phyloP scores from a whole-genome alignment of 306 rosid species.

The Gleditsia sinensis region DNA sequence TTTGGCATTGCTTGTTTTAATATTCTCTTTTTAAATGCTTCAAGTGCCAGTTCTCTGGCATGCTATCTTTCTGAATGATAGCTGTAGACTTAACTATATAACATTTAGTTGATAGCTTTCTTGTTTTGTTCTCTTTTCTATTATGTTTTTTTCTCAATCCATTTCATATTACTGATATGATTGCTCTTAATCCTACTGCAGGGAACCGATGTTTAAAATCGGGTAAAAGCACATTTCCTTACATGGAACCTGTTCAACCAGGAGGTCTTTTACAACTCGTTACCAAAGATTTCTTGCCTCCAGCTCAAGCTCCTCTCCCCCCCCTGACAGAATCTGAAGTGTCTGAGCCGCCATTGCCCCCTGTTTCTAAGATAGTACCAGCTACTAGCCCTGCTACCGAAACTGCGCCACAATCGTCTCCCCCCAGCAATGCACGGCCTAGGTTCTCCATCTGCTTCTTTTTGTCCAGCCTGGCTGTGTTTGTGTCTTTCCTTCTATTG shows the following conservation, averaged over 20 bases:
- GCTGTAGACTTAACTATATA: not conserved
- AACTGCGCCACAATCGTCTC: constrained; percentile 29
- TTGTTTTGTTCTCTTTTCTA: not conserved
- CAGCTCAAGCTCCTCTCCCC: constrained; percentile 65
- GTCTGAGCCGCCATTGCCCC: constrained; percentile 69
- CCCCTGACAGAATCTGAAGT: constrained; percentile 51
- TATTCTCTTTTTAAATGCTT: not conserved
- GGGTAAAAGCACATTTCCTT: constrained; percentile 33
- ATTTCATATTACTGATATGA: constrained; percentile 25
- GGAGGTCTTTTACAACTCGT: constrained; percentile 46
- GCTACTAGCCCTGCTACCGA: constrained; percentile 35
- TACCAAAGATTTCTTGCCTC: constrained; percentile 33
- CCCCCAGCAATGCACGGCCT: constrained; percentile 44
- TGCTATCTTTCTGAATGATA: not conserved
- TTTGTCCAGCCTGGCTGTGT: constrained; percentile 44
- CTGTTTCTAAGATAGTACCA: constrained; percentile 5
- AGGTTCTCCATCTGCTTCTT: constrained; percentile 47
- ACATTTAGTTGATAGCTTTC: not conserved
- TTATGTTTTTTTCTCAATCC: not conserved
- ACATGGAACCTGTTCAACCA: constrained; percentile 52
- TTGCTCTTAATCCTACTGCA: constrained; percentile 44
- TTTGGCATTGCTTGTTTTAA: not conserved
- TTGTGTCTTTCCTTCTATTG: constrained; percentile 44
- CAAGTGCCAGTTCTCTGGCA: not conserved
- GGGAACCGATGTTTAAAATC: constrained; percentile 58